Conservation (phyloP, 2,329 filamentous ascomycete species). For the Bipolaris oryzae region DNA sequence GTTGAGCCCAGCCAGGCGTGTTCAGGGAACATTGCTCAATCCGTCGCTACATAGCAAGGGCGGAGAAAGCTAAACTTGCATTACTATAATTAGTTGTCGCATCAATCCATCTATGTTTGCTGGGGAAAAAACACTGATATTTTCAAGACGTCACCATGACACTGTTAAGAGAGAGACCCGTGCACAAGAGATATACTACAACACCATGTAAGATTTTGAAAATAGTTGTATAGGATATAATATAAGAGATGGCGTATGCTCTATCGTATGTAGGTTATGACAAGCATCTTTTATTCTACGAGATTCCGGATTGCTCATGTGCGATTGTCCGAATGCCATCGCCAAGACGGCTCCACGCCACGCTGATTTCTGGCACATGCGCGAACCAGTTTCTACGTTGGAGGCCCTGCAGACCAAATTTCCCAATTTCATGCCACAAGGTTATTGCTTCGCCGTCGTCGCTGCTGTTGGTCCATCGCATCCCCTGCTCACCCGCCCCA, state of each 20-base stretch:
- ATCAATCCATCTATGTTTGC: no score
- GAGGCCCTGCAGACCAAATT: slow-evolving; percentile 27
- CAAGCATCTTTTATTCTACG: background rate
- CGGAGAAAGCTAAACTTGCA: no score
- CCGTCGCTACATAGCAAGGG: no score
- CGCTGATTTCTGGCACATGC: slow-evolving; percentile 25
- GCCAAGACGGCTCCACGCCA: slow-evolving; percentile 29
- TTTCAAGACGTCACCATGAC: no score
- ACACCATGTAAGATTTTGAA: no score
- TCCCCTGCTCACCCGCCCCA: slow-evolving; percentile 11
- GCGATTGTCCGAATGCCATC: slow-evolving; percentile 25
- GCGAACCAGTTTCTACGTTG: slow-evolving; percentile 20
- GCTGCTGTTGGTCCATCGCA: slow-evolving; percentile 15
- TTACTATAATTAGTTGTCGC: no score
- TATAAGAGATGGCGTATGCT: no score
- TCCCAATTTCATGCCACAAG: slow-evolving; percentile 17
- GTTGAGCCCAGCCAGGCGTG: background rate
- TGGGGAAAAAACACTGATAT: no score
- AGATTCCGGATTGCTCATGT: background rate
- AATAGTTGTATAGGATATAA: no score
- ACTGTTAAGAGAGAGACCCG: no score
- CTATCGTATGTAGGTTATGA: background rate
- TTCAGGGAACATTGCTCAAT: no score
- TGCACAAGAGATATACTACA: no score
- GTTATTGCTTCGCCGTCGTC: slow-evolving; percentile 19